phyloP scores from a whole-genome alignment of 2,329 filamentous ascomycete genomes.

The Talaromyces atroroseus region DNA sequence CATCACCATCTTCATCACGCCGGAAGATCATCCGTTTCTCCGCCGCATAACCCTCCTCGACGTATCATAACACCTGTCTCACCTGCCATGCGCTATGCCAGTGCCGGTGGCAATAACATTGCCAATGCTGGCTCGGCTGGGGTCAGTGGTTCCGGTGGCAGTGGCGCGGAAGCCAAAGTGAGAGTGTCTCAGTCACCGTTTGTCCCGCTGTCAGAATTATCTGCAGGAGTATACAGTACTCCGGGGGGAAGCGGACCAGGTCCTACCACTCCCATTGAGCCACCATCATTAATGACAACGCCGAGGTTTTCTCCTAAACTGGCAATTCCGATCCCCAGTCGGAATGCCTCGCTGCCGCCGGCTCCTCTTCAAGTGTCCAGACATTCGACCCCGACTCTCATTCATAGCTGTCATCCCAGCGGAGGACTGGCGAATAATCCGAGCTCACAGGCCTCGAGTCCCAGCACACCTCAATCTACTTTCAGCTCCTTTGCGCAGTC shows the following conservation, averaged over 20 bases:
- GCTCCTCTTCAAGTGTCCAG: constrained; percentile 17
- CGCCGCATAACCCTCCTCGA: constrained; percentile 26
- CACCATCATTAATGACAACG: constrained; percentile 21
- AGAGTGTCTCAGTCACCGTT: constrained; percentile 33
- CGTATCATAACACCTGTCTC: constrained; percentile 32
- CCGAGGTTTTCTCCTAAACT: constrained; percentile 14
- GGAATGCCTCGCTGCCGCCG: neutral
- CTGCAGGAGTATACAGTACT: constrained; percentile 24
- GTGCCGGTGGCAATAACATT: constrained; percentile 19
- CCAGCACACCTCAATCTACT: constrained; percentile 28
- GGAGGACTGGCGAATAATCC: constrained; percentile 26
- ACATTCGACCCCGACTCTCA: constrained; percentile 30
- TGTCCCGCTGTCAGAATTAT: constrained; percentile 23
- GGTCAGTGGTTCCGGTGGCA: neutral
- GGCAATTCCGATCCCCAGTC: constrained; percentile 17
- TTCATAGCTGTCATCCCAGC: constrained; percentile 28
- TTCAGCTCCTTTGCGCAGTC: constrained; percentile 27
- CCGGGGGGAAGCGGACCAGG: constrained; percentile 11
- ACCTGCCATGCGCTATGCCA: constrained; percentile 31
- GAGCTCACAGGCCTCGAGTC: constrained; percentile 32
- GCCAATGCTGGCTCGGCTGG: neutral
- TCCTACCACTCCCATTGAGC: constrained; percentile 16
- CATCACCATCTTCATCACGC: constrained; percentile 11
- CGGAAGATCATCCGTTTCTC: constrained; percentile 29
- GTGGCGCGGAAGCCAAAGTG: constrained; percentile 23